Evolutionary conservation across 2,329 filamentous ascomycete species (phyloP).

Genomic region (Xylariaceae sp.): DNA sequence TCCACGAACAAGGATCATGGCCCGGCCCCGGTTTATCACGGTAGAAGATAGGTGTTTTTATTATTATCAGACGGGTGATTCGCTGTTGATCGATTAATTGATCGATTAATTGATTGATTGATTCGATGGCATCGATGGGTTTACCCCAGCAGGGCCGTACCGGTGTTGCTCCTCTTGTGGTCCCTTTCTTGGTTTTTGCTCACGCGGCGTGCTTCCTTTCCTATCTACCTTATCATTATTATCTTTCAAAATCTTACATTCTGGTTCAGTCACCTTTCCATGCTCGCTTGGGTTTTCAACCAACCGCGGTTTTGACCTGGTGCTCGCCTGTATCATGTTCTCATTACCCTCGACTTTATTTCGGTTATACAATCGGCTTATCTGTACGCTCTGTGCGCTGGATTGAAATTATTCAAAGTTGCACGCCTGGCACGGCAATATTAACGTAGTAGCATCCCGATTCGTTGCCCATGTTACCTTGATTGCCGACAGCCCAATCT

Average conservation of each 20-base stretch:
- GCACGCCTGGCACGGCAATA: slow-evolving; percentile 20
- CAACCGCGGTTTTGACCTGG: slow-evolving; percentile 6
- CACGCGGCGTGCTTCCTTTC: no score
- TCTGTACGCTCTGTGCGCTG: not conserved
- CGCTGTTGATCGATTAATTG: not conserved
- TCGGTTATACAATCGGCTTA: not conserved
- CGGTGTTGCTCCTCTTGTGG: no score
- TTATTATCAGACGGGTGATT: not conserved
- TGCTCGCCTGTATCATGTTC: slow-evolving; percentile 4
- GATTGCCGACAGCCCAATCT: slow-evolving; percentile 18
- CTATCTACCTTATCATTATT: no score
- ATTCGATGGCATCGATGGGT: not conserved
- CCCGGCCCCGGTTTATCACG: no score
- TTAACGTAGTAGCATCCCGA: slow-evolving; percentile 15
- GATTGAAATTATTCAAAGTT: not conserved
- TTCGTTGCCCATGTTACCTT: slow-evolving; percentile 22
- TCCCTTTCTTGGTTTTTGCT: no score
- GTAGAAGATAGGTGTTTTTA: no score
- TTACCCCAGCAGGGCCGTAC: no score
- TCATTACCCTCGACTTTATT: not conserved
- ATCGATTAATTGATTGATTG: not conserved
- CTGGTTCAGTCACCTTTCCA: no score
- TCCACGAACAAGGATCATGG: no score
- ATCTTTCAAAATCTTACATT: no score
- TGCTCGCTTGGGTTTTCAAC: no score